phyloP scores from a whole-genome alignment of 257 asterid genomes.

The Solanum bukasovii region DNA sequence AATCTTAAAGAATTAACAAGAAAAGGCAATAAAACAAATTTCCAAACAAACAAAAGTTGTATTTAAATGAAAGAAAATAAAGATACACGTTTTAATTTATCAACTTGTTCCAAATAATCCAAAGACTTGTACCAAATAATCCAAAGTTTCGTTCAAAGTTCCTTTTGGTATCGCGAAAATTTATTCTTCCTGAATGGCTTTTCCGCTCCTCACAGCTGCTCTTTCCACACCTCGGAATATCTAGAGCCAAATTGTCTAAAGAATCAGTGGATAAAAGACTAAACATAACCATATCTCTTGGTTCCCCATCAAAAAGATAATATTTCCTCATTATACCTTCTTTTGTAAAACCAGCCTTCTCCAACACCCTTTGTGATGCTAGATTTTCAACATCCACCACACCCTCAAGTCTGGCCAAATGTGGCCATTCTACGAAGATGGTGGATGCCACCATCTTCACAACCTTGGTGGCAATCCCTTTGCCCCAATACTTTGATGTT shows the following conservation, averaged over 20 bases:
- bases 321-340: constrained; percentile 71
- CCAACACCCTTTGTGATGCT: constrained; percentile 63
- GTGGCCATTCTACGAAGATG: constrained; percentile 49
- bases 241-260: neutral
- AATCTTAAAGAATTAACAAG: neutral
- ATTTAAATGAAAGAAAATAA: neutral
- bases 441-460: neutral
- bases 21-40: neutral
- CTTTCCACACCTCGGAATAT: neutral
- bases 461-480: constrained; percentile 40
- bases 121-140: neutral
- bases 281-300: constrained; percentile 40
- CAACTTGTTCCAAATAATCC: neutral
- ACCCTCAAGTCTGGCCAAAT: constrained; percentile 60
- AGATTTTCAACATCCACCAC: constrained; percentile 46
- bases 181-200: neutral
- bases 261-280: constrained; percentile 51
- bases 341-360: constrained; percentile 53
- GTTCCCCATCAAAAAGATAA: constrained; percentile 30
- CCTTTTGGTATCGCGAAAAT: neutral
- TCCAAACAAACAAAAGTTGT: neutral
- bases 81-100: neutral
- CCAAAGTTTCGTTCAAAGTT: neutral
- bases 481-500: constrained; percentile 59
- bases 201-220: neutral